Base-by-base conservation (phyloP, 2,329 filamentous ascomycete genomes). In the Ophiostoma sp. region DNA sequence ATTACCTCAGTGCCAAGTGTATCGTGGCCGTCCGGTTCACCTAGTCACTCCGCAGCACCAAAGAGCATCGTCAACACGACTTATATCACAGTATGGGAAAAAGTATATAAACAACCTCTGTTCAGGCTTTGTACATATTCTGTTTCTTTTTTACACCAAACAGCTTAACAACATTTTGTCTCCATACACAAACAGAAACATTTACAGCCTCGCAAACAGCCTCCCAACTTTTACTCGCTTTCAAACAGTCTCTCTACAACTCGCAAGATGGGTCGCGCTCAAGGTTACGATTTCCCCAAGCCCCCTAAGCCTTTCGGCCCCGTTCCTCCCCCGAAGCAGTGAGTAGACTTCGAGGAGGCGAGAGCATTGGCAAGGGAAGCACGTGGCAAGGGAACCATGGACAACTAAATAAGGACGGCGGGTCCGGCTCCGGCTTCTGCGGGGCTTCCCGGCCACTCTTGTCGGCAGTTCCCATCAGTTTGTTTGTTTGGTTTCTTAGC, bases 251-350 rank as follows among this genome's bases (percentile, higher is more conserved):
- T 49, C 45, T 14, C 45, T n/a, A 14, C 58, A 62, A 44, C 16
- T 18, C 9, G 5, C 18, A 58, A n/a, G 9, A 69, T 70, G 69
- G 49, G 64, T 60, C 58, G 69, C 49, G 36, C 52, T 6, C 64
- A 67, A 16, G 64, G 66, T 9, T 62, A 69, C 64, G 66, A 69
- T 18, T 41, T 41, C 41, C 68, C 66, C 40, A 64, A 64, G 52
- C 66, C 65, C 3, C 36, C 52, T 3, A 52, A 49, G 27, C 68
- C 68, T 4, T 12, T 18, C 14, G 36, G 45, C 14, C 67, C 62
- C 14, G 52, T 42, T 36, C 52, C 64, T 14, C 52, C 64, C 5
- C 67, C 44, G 44, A 68, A 52, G 64, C 66, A 55, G 18, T 49
- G 42, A 16, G 6, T n/a, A 14, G 14, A 6, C 14, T 12, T 7